Conservation (phyloP, 768 basidiomycete genomes). For the Hemileccinum impolitum region DNA sequence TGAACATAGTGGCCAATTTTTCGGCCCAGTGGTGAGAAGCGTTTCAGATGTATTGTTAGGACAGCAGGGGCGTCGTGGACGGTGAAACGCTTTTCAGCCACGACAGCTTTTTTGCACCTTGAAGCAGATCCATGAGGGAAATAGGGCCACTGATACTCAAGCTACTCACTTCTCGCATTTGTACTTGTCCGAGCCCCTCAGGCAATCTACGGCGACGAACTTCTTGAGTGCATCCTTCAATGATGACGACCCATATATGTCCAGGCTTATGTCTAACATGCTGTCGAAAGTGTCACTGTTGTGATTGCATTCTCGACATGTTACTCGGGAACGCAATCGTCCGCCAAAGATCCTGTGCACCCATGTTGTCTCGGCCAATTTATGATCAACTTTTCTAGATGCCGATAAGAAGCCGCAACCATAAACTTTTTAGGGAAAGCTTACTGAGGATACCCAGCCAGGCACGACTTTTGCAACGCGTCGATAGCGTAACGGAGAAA, state of each 20-base stretch:
- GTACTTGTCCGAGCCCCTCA: slow-evolving; percentile 94
- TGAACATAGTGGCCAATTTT: slow-evolving; percentile 77
- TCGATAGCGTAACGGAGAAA: slow-evolving; percentile 95
- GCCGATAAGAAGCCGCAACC: slow-evolving; percentile 11
- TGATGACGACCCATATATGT: slow-evolving; percentile 63
- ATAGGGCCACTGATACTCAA: background rate
- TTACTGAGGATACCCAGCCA: slow-evolving; percentile 69
- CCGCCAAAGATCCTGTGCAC: slow-evolving; percentile 95
- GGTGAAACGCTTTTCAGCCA: slow-evolving; percentile 87
- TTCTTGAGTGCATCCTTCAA: slow-evolving; percentile 73
- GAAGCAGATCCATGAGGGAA: slow-evolving; percentile 6
- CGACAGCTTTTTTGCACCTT: slow-evolving; percentile 90
- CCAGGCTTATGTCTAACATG: slow-evolving; percentile 90
- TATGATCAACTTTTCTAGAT: slow-evolving; percentile 63
- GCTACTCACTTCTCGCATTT: slow-evolving; percentile 94
- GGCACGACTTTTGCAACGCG: slow-evolving; percentile 80
- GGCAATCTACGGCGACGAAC: slow-evolving; percentile 76
- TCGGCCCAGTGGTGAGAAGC: slow-evolving; percentile 86
- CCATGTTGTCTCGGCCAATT: slow-evolving; percentile 84
- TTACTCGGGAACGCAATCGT: slow-evolving; percentile 84
- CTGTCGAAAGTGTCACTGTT: slow-evolving; percentile 97
- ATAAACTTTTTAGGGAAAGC: slow-evolving; percentile 26
- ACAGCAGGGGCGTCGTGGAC: slow-evolving; percentile 84
- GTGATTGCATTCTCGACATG: slow-evolving; percentile 74
- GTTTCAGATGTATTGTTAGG: slow-evolving; percentile 91